phyloP scores from a whole-genome alignment of 495 filamentous ascomycete species.

The Xylaria intraflava region DNA sequence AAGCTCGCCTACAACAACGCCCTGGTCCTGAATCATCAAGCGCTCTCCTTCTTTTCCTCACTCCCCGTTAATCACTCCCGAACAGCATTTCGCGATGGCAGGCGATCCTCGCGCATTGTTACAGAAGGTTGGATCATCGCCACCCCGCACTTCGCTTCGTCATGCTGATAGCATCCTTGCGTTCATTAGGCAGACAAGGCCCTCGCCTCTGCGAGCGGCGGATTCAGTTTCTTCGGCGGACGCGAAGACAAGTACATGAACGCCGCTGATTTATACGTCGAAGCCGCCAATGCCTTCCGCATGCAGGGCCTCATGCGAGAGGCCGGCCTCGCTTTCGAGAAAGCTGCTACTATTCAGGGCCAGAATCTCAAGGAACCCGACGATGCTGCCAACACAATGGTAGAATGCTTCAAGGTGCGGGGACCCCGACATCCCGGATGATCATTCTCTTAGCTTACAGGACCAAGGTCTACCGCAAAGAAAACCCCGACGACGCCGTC shows the following conservation, averaged over 20 bases:
- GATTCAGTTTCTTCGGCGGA: slow-evolving; percentile 68
- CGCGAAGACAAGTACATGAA: slow-evolving; percentile 76
- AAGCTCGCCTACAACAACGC: background rate
- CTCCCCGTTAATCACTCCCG: background rate
- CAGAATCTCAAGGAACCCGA: slow-evolving; percentile 78
- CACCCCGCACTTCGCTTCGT: slow-evolving; percentile 17
- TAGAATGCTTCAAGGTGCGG: slow-evolving; percentile 39
- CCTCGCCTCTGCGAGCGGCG: slow-evolving; percentile 57
- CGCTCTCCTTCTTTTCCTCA: slow-evolving; percentile 1
- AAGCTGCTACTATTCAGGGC: slow-evolving; percentile 66
- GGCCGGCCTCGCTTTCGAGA: slow-evolving; percentile 73
- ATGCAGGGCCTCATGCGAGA: slow-evolving; percentile 69
- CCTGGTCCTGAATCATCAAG: background rate
- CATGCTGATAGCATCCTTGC: slow-evolving; percentile 24
- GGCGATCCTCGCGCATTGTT: slow-evolving; percentile 42
- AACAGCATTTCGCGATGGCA: slow-evolving; percentile 31
- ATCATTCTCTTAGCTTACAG: background rate
- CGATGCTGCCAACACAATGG: slow-evolving; percentile 74
- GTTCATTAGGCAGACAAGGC: slow-evolving; percentile 69
- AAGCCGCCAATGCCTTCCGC: slow-evolving; percentile 77
- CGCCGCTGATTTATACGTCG: slow-evolving; percentile 72
- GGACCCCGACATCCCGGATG: background rate
- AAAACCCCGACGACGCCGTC: slow-evolving; percentile 69
- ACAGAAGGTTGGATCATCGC: slow-evolving; percentile 32
- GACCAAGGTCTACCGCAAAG: slow-evolving; percentile 57